Percentiles rank a stretch among this genome's conserved stretches.
Conservation (phyloP, 352 stramenopile species). For the Globisporangium yorkense region DNA sequence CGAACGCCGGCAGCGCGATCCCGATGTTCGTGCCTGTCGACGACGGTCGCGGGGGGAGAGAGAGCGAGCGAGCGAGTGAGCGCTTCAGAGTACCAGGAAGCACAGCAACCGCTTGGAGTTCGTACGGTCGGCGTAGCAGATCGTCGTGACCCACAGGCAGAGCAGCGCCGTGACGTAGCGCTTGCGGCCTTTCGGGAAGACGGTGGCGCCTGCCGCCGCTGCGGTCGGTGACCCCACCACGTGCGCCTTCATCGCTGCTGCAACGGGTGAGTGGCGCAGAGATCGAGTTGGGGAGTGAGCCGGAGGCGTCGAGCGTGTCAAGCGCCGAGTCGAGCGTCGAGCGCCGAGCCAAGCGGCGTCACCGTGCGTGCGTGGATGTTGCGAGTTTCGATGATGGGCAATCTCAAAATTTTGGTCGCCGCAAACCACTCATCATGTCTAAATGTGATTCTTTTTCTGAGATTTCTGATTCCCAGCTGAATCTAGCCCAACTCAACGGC, state of each 20-base stretch:
- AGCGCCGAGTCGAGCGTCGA: no score
- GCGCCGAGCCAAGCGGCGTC: no score
- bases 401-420: no score
- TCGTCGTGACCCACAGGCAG: constrained; percentile 69
- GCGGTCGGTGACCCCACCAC: no score
- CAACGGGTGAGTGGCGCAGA: background rate
- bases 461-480: no score
- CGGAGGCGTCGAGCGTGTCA: no score
- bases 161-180: constrained; percentile 72
- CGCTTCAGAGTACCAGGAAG: background rate
- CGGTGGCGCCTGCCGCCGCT: background rate
- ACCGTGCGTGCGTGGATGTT: no score
- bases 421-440: no score
- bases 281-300: no score
- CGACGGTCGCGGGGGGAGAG: background rate
- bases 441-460: no score
- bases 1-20: constrained; percentile 73
- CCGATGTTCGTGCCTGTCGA: constrained; percentile 80
- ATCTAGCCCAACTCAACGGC: no score
- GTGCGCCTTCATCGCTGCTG: background rate
- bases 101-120: background rate
- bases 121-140: constrained; percentile 84
- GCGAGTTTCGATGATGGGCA: no score
- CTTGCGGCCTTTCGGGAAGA: constrained; percentile 20
- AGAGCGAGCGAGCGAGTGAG: background rate